These are phyloP conservation scores for Xylaria scruposa DNA, from an alignment of 495 filamentous ascomycete genomes.

Conservation along the genomic window DNA sequence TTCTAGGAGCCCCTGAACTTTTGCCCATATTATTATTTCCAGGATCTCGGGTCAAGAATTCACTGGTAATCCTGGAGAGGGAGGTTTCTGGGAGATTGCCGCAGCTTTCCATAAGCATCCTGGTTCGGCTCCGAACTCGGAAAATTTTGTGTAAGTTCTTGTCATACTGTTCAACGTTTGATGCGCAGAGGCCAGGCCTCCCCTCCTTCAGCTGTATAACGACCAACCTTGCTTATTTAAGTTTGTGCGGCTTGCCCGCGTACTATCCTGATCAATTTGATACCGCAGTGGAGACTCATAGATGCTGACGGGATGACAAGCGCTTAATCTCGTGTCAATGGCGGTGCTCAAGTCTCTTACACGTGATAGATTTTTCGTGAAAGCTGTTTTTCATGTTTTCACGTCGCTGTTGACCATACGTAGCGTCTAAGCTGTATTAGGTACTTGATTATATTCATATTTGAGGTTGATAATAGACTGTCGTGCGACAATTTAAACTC, in stretches of 20 bases:
- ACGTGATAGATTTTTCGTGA: background rate
- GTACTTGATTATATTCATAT: background rate
- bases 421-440: background rate
- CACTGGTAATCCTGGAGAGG: background rate
- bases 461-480: background rate
- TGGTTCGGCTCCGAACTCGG: background rate
- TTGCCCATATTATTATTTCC: background rate
- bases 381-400: background rate
- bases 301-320: slow-evolving; percentile 15
- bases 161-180: background rate
- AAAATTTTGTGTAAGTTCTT: background rate
- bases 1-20: background rate
- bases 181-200: background rate
- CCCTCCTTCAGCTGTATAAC: background rate
- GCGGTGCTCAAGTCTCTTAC: background rate
- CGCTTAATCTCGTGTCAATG: background rate
- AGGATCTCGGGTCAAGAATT: background rate
- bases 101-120: background rate
- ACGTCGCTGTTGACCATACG: background rate
- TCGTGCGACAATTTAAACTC: background rate
- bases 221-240: background rate
- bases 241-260: slow-evolving; percentile 18
- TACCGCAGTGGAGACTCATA: background rate
- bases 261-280: background rate
- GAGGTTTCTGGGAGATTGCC: background rate